phyloP scores from a whole-genome alignment of 164 flowering plant genomes.

The Aristolochia fimbriata region DNA sequence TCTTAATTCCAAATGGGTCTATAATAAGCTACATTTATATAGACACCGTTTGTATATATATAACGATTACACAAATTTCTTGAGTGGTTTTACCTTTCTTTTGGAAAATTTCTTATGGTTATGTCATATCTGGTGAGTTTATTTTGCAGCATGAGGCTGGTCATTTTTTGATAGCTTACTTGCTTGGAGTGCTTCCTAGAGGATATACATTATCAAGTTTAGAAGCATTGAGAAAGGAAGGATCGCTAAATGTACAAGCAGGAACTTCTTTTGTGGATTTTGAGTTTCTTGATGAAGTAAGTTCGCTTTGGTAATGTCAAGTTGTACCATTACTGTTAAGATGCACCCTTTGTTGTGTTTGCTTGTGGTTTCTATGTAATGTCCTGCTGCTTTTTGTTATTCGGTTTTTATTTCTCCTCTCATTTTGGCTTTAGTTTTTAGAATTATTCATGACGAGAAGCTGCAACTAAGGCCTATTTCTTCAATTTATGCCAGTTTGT shows the following conservation, averaged over 20 bases:
- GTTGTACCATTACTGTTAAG: no score
- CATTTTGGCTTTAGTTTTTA: no score
- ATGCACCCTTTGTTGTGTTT: no score
- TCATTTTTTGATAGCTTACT: conserved; percentile 84
- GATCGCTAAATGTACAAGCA: conserved; percentile 92
- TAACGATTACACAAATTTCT: background rate
- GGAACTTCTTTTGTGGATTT: conserved; percentile 93
- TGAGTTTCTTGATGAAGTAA: conserved; percentile 87
- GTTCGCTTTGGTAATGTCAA: no score
- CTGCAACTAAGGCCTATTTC: no score
- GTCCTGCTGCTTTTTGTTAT: no score
- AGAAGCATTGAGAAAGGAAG: conserved; percentile 71
- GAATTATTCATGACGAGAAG: no score
- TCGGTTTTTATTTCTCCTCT: no score
- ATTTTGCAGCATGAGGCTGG: conserved; percentile 92
- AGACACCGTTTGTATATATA: background rate
- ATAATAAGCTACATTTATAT: no score
- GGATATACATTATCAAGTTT: conserved; percentile 71
- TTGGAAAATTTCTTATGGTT: background rate
- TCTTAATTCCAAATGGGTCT: no score
- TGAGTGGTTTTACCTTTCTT: background rate
- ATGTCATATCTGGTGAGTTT: background rate
- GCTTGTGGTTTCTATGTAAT: no score
- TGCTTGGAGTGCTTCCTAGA: conserved; percentile 85
- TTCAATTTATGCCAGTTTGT: no score